Base-by-base conservation (phyloP, 306 rosid genomes). In the Mucuna pruriens region DNA sequence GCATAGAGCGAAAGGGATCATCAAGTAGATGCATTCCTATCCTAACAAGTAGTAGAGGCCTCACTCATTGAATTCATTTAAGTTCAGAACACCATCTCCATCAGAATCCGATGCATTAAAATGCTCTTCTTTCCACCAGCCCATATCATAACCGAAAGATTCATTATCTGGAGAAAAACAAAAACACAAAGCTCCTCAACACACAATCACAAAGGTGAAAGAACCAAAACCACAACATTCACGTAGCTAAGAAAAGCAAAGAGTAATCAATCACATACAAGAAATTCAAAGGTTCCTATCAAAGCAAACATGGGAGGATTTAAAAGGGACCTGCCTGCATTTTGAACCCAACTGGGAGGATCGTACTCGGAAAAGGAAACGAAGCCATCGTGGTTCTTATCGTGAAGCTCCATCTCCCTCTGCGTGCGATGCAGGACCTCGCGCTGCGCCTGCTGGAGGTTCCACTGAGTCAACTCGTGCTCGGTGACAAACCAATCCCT, bases 61-160 rank as follows among this genome's bases (percentile, higher is more conserved):
- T 90, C 87, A 93, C 98, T 95, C 98, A 49, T 95, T 95, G 87
- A 95, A 95, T 83, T 95, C 98, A 4, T 90, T 87, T 23, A 95
- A 72, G 85, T 95, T 95, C 4, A 95, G 88, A 76, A 90, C 86
- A 71, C 96, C 94, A 78, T 95, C 90, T 68, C 91, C 93, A 45
- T 95, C 93, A 10, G 87, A 89, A 89, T 95, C 99, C 0, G 99
- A 93, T 51, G 97, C 98, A 85, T 90, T 95, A 69, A 95, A 95
- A 82, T 95, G 99, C 73, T 90, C 98, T 63, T 87, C 86, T 89
- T 86, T 93, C 98, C 98, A 95, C 99, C 99, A 95, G 23, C 99
- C 98, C 97, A 95, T 93, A 75, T 95, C 91, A 85, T 91, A 91
- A 67, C 96, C 99, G 52, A 91, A 89, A 12, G 99, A 87, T 61